phyloP scores from a whole-genome alignment of 2,329 filamentous ascomycete genomes.

The Diaporthe australafricana region DNA sequence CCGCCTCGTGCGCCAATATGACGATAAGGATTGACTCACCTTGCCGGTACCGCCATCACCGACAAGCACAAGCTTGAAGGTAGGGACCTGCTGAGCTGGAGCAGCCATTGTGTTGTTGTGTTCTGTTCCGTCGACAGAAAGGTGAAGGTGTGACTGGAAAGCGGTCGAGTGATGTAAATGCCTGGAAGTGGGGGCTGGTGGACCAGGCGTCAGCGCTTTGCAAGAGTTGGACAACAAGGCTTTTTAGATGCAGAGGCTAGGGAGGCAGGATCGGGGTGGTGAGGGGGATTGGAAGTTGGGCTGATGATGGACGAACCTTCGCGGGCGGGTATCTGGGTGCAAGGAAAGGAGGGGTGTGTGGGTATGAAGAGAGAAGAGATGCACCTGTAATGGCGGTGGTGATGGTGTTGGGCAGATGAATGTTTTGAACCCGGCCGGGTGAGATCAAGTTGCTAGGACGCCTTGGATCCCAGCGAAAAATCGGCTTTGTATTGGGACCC shows the following conservation, averaged over 20 bases:
- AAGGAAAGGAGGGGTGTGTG: conserved; percentile 33
- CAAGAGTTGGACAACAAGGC: conserved; percentile 33
- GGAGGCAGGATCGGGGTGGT: conserved; percentile 18
- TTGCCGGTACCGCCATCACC: conserved; percentile 99
- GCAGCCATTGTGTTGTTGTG: conserved; percentile 74
- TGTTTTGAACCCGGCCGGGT: conserved; percentile 52
- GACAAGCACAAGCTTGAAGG: conserved; percentile 99
- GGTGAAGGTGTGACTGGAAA: conserved; percentile 34
- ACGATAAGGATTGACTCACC: conserved; percentile 67
- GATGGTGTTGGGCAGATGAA: conserved; percentile 35
- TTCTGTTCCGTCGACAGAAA: conserved; percentile 39
- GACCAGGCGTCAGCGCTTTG: conserved; percentile 36
- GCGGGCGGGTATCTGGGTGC: conserved; percentile 36
- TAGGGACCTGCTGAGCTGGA: conserved; percentile 67
- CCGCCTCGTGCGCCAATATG: conserved; percentile 37
- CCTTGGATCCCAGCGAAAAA: conserved; percentile 52
- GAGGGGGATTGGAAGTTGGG: not conserved
- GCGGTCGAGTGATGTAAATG: conserved; percentile 37
- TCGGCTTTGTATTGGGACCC: conserved; percentile 32
- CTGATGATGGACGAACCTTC: conserved; percentile 36
- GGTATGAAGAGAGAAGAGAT: conserved; percentile 35
- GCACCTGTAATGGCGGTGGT: conserved; percentile 25
- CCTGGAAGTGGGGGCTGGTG: conserved; percentile 38
- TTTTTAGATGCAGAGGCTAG: conserved; percentile 23
- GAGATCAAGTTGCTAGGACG: conserved; percentile 49